Conservation (phyloP, 306 rosid genomes). For the Hippophae rhamnoides region DNA sequence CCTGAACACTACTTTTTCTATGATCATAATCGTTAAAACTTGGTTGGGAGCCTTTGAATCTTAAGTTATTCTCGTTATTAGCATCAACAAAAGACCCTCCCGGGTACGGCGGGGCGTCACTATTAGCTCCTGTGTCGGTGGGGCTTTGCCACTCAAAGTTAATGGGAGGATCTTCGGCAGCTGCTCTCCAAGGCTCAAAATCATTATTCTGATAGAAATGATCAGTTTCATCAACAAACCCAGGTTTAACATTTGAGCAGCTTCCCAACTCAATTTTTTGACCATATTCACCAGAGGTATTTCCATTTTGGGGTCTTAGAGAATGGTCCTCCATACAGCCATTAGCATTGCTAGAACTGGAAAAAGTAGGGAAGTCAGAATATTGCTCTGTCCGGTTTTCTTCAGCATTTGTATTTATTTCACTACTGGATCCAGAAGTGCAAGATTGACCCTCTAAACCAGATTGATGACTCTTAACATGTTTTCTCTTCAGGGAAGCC, state of each 20-base stretch:
- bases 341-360: conserved; percentile 32
- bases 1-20: not conserved
- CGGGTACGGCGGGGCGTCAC: conserved; percentile 16
- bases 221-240: conserved; percentile 13
- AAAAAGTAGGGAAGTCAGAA: conserved; percentile 29
- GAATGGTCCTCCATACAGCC: conserved; percentile 23
- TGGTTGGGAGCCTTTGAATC: not conserved
- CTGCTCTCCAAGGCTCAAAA: conserved; percentile 17
- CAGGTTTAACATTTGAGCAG: conserved; percentile 10
- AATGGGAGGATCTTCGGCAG: conserved; percentile 21
- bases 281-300: too few relatives aligned
- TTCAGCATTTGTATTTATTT: conserved; percentile 19
- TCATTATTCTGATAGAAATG: conserved; percentile 9
- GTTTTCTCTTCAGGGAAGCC: conserved; percentile 52
- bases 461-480: conserved; percentile 23
- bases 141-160: conserved; percentile 9
- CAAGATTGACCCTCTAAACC: conserved; percentile 37
- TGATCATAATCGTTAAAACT: not conserved
- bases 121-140: conserved; percentile 10
- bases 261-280: conserved; percentile 2
- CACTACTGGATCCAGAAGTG: conserved; percentile 46
- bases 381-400: conserved; percentile 24
- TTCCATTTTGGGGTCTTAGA: too few relatives aligned
- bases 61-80: conserved; percentile 14
- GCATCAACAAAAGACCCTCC: not conserved